These are phyloP conservation scores for Marchantia paleacea DNA, from an alignment of 225 moss, liverwort and hornwort species.

Conservation along the genomic window DNA sequence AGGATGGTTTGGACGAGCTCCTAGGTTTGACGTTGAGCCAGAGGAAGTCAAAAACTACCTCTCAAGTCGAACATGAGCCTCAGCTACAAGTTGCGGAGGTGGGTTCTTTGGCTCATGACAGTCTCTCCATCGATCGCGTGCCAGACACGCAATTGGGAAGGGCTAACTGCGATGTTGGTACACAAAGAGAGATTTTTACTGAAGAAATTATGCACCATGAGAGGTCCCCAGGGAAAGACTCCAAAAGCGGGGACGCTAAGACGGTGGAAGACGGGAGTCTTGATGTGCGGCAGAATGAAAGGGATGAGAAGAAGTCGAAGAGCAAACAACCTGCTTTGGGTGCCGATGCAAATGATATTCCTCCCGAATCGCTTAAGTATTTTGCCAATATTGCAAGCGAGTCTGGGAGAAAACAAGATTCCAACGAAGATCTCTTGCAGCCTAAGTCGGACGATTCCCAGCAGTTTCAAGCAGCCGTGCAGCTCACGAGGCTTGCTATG, in stretches of 20 bases:
- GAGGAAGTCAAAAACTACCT: constrained; percentile 36
- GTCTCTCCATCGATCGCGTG: constrained; percentile 25
- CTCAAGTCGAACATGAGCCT: constrained; percentile 13
- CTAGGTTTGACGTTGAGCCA: constrained; percentile 72
- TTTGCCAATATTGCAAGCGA: background rate
- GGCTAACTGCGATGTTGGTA: background rate
- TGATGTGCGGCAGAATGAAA: background rate
- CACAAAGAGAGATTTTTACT: background rate
- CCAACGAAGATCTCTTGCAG: constrained; percentile 11
- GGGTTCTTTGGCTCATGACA: constrained; percentile 15
- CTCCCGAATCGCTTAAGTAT: constrained; percentile 2
- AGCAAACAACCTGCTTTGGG: background rate
- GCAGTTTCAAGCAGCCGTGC: constrained; percentile 31
- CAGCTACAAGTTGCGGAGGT: background rate
- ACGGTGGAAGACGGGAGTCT: background rate
- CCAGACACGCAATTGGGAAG: constrained; percentile 33
- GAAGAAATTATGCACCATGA: background rate
- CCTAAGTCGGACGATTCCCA: constrained; percentile 31
- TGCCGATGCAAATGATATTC: background rate
- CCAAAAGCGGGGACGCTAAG: background rate
- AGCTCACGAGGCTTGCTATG: constrained; percentile 30
- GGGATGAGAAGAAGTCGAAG: background rate
- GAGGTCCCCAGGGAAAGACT: background rate
- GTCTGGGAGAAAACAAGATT: constrained; percentile 1
- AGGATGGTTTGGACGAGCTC: constrained; percentile 77